phyloP scores from a whole-genome alignment of 345 rosid genomes.

The Gossypium thurberi region DNA sequence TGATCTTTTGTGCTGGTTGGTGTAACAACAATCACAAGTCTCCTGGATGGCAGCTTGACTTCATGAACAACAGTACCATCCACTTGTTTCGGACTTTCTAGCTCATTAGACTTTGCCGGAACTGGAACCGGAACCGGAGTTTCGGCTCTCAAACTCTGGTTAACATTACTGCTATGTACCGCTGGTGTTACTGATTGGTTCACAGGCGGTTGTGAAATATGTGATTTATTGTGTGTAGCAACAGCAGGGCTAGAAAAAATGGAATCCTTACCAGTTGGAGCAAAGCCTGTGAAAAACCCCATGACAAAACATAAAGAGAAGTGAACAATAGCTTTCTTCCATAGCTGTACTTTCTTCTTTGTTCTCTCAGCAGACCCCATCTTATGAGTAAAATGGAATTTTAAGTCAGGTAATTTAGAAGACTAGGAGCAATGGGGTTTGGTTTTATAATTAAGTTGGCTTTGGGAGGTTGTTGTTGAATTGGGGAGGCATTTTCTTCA shows the following conservation, averaged over 20 bases:
- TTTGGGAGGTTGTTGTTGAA: background rate
- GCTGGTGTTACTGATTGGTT: slow-evolving; percentile 8
- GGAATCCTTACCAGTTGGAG: slow-evolving; percentile 61
- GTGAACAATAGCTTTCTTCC: slow-evolving; percentile 81
- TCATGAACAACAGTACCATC: background rate
- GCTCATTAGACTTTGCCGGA: slow-evolving; percentile 14
- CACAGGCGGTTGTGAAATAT: slow-evolving; percentile 25
- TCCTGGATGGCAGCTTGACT: slow-evolving; percentile 25
- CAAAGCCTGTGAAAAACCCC: slow-evolving; percentile 78
- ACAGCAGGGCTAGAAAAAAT: slow-evolving; percentile 23
- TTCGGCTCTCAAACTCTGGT: slow-evolving; percentile 24
- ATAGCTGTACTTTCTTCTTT: slow-evolving; percentile 69
- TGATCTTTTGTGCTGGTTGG: slow-evolving; percentile 36
- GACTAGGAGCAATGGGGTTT: slow-evolving; percentile 2
- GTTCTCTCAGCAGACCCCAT: slow-evolving; percentile 74
- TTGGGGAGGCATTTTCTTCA: slow-evolving; percentile 20
- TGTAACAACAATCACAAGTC: slow-evolving; percentile 58
- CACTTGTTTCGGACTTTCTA: slow-evolving; percentile 7
- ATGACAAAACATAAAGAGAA: slow-evolving; percentile 28
- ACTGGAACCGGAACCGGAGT: slow-evolving; percentile 24
- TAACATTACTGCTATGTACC: slow-evolving; percentile 10
- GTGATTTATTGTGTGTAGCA: slow-evolving; percentile 22
- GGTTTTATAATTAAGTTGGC: slow-evolving; percentile 1
- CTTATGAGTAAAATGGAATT: background rate
- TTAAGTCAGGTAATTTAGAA: background rate